Base-by-base conservation (phyloP, 129 eudicot genomes). In the Gnaphalium uliginosum region DNA sequence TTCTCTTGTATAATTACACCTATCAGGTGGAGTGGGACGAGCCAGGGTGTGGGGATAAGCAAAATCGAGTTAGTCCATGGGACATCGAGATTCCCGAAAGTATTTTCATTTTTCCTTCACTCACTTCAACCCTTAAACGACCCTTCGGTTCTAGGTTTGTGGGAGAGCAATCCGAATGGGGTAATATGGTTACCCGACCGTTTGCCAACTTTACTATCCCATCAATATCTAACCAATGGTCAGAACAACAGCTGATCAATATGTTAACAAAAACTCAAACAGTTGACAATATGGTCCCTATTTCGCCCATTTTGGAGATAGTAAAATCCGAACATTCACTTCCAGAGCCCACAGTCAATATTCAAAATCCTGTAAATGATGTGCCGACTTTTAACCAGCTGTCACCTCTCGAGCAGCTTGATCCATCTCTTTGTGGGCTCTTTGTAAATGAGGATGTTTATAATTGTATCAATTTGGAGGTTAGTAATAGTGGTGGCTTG, bases 41-140 rank as follows among this genome's bases (percentile, higher is more conserved):
- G 70, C 89, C 92, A 5, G 88, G 86, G 56, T 91, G 97, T 35
- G 78, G 83, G 62, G 92, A 89, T 58, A 86, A 83, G 84, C 92
- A 66, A 71, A 89, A 60, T 62, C 73, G 97, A 79, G 97, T 91
- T 30, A 86, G 88, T 75, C 88, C 95, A 1, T 91, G 97, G 97
- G 97, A 88, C 60, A 80, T 91, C 19, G 97, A 91, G 83, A 91
- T 90, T 62, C 97, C 97, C 7, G 97, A 91, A 85, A 88, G 95
- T 72, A 86, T 86, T 23, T 91, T 91, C 83, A 86, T 88, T 22
- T 91, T 88, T 74, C 89, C 97, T 74, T 86, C 97, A 26, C 85
- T 91, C 23, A 84, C 92, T n/a, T 82, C 92, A n/a, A 86, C 84
- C 54, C 83, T 86, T 57, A 91, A 91, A 81, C 88, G 97, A 15